A percentile compares a stretch with the other conserved stretches of the same genome.
phyloP scores from a whole-genome alignment of 202 grass and related monocot genomes.

The Brachypodium distachyon region DNA sequence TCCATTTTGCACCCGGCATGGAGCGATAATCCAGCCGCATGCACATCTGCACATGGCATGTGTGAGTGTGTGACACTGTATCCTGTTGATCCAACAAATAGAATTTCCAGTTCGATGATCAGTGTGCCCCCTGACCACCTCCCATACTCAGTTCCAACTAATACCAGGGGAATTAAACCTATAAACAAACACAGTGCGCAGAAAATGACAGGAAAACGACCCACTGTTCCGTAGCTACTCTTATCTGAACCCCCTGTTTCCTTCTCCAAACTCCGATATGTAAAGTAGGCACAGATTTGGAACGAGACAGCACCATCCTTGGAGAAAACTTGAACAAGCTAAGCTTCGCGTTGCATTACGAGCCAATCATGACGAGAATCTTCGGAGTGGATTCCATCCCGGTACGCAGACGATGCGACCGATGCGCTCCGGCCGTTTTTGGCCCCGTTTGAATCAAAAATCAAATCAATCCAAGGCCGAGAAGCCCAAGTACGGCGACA shows the following conservation, averaged over 20 bases:
- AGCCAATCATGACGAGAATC: slow-evolving; percentile 11
- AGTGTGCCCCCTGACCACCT: neutral
- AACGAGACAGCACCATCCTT: neutral
- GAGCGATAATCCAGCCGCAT: neutral
- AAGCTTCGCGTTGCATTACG: no score
- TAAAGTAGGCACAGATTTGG: neutral
- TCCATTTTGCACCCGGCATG: slow-evolving; percentile 32
- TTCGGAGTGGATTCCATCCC: slow-evolving; percentile 12
- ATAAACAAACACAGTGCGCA: neutral
- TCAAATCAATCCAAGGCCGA: slow-evolving; percentile 4
- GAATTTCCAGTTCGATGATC: slow-evolving; percentile 23
- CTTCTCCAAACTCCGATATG: neutral
- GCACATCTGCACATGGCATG: slow-evolving; percentile 29
- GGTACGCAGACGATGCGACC: neutral
- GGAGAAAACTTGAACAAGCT: neutral
- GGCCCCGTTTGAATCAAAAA: slow-evolving; percentile 15
- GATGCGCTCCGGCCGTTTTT: neutral
- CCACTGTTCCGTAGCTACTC: neutral
- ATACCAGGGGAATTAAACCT: neutral
- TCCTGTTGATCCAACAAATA: slow-evolving; percentile 6
- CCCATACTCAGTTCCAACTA: slow-evolving; percentile 11
- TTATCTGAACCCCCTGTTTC: neutral
- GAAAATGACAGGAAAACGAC: neutral
- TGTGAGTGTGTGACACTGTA: no score
- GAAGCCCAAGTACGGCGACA: slow-evolving; percentile 39